A percentile compares a stretch with the other conserved stretches of the same genome.
These are phyloP conservation scores for Fistulinella staudtii DNA, from an alignment of 1,284 basidiomycete species.

Conservation along the genomic window DNA sequence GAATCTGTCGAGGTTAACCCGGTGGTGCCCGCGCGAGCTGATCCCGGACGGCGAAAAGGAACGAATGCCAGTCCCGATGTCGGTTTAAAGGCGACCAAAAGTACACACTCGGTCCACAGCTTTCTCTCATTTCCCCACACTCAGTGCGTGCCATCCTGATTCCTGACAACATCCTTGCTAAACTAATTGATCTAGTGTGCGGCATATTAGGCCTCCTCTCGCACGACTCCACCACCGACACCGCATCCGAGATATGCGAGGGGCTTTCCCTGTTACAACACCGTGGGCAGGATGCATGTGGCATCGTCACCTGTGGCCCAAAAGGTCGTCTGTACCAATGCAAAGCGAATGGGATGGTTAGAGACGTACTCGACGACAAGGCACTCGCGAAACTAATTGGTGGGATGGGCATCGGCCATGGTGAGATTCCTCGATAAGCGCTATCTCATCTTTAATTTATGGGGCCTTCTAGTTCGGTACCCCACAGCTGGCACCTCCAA, in stretches of 20 bases:
- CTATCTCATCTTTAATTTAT: constrained; percentile 8
- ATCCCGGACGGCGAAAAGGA: background rate
- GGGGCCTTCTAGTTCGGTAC: constrained; percentile 72
- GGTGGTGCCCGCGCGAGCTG: constrained; percentile 9
- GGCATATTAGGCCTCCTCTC: constrained; percentile 85
- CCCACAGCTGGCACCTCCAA: constrained; percentile 97
- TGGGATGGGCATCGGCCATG: constrained; percentile 97
- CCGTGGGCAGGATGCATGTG: constrained; percentile 97
- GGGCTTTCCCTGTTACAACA: constrained; percentile 90
- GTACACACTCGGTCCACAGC: constrained; percentile 1
- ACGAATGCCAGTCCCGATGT: constrained; percentile 7
- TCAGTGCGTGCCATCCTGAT: constrained; percentile 27
- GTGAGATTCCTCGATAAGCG: constrained; percentile 39
- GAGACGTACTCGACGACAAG: constrained; percentile 91
- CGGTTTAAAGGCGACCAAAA: constrained; percentile 6
- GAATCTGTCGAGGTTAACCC: background rate
- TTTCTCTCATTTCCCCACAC: constrained; percentile 4
- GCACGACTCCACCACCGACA: constrained; percentile 73
- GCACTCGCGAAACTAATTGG: constrained; percentile 80
- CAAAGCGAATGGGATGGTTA: constrained; percentile 99
- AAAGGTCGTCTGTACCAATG: constrained; percentile 97
- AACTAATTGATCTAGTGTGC: constrained; percentile 55
- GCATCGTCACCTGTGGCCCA: constrained; percentile 93
- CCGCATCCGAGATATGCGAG: constrained; percentile 85
- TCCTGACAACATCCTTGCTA: background rate